Conservation (phyloP, 345 rosid genomes). For the Brassica juncea region DNA sequence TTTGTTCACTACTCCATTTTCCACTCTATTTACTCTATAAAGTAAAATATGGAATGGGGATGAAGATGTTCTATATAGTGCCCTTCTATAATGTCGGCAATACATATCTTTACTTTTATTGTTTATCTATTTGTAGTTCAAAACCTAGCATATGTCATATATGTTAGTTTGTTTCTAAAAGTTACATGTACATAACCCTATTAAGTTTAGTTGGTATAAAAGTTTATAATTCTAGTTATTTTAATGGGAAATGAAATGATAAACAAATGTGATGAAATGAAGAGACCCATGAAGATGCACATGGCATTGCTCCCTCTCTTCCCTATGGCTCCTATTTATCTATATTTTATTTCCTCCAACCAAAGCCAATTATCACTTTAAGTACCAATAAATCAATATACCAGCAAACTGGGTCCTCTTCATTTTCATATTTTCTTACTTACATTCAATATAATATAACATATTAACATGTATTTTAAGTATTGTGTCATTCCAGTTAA, state of each 20-base stretch:
- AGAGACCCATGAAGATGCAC: constrained; percentile 65
- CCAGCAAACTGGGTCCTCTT: neutral
- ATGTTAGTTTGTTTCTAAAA: too few relatives aligned
- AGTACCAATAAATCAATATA: constrained; percentile 31
- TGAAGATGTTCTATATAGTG: too few relatives aligned
- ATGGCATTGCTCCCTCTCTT: constrained; percentile 53
- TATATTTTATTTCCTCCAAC: constrained; percentile 29
- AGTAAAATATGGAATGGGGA: too few relatives aligned
- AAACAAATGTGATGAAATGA: constrained; percentile 45
- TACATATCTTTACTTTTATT: too few relatives aligned
- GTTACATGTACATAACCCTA: neutral
- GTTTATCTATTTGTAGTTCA: too few relatives aligned
- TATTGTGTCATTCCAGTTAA: neutral
- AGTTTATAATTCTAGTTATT: constrained; percentile 2
- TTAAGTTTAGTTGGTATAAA: constrained; percentile 6
- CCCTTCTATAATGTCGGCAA: too few relatives aligned
- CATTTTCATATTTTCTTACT: neutral
- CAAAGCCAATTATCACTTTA: constrained; percentile 35
- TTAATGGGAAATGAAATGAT: neutral
- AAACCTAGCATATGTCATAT: too few relatives aligned
- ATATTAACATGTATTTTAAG: neutral
- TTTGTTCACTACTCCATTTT: too few relatives aligned
- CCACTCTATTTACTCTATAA: too few relatives aligned
- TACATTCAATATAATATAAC: neutral
- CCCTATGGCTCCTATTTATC: constrained; percentile 33